Conservation (phyloP, 2,329 filamentous ascomycete genomes). For the Verticillium nubilum region DNA sequence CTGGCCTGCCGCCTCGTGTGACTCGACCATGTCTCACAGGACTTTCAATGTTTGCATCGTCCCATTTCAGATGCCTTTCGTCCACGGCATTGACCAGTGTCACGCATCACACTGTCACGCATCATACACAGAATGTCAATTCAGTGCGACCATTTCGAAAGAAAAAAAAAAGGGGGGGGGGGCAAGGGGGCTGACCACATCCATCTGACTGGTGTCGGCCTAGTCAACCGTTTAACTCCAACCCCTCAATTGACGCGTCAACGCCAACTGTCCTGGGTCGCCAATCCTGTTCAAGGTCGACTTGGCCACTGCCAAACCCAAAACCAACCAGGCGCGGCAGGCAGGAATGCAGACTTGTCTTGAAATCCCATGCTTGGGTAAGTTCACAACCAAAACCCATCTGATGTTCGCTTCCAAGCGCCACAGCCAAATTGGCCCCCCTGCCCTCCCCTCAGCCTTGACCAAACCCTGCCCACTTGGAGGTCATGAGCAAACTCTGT, state of each 20-base stretch:
- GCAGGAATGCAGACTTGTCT: neutral
- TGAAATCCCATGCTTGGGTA: neutral
- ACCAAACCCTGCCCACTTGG: neutral
- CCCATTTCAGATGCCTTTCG: neutral
- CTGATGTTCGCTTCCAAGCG: neutral
- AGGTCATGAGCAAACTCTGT: neutral
- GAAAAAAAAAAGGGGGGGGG: too few relatives aligned
- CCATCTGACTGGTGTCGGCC: neutral
- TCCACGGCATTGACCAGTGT: neutral
- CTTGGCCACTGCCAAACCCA: neutral
- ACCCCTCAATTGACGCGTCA: neutral
- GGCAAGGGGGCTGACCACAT: neutral
- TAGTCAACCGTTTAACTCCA: neutral
- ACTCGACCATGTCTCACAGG: neutral
- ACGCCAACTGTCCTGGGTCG: neutral
- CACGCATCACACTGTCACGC: neutral
- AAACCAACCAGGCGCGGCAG: neutral
- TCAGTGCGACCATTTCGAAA: neutral
- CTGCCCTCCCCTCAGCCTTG: neutral
- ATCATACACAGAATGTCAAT: neutral
- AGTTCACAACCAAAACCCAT: neutral
- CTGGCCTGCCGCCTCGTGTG: neutral
- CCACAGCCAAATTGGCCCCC: neutral
- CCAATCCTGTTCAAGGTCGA: neutral
- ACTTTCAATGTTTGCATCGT: neutral